These are phyloP conservation scores for Spinellus fusiger DNA, from an alignment of 192 early-diverging fungal genomes.

Conservation along the genomic window DNA sequence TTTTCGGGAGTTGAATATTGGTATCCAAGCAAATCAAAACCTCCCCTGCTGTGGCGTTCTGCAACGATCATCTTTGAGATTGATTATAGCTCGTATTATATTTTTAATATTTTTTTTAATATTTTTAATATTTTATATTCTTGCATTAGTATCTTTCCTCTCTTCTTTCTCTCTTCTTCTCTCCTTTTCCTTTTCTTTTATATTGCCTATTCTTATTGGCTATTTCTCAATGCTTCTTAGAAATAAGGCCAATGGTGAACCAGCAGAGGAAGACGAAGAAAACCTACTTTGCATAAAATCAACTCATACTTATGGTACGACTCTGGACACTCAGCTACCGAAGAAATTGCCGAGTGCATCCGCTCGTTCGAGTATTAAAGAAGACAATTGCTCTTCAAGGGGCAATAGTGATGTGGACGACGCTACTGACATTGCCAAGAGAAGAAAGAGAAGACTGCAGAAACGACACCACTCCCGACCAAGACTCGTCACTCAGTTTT, in stretches of 20 bases:
- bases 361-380: not conserved
- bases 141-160: no score
- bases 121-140: no score
- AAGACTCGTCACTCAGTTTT: conserved; percentile 8
- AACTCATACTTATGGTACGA: not conserved
- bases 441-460: conserved; percentile 15
- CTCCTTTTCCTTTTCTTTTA: not conserved
- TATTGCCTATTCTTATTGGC: not conserved
- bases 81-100: no score
- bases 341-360: not conserved
- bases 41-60: no score
- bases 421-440: conserved; percentile 1
- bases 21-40: no score
- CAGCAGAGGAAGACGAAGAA: not conserved
- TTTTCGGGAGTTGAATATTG: no score
- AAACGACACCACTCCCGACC: conserved; percentile 10
- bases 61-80: no score
- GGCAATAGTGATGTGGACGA: conserved; percentile 10
- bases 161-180: no score
- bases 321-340: not conserved
- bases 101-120: no score
- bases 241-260: not conserved
- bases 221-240: not conserved
- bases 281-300: not conserved
- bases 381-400: conserved; percentile 4